Conservation (phyloP, 2,329 filamentous ascomycete genomes). For the Colletotrichum lini region DNA sequence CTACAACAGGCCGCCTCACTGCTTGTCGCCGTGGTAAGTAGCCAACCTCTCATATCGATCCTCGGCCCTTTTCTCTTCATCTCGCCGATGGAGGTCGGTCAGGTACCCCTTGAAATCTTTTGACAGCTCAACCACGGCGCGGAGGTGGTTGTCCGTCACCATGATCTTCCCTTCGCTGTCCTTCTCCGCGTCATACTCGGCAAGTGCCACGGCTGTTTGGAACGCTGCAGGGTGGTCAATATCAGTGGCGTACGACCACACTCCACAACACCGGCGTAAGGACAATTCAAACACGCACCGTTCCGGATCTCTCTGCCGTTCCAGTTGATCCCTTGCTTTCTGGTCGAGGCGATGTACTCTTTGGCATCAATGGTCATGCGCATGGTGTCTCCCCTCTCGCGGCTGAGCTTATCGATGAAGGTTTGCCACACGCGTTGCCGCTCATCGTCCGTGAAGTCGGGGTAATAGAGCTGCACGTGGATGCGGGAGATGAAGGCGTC, state of each 20-base stretch:
- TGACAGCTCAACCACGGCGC: conserved; percentile 41
- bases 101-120: conserved; percentile 43
- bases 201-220: conserved; percentile 50
- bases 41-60: conserved; percentile 19
- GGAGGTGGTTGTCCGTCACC: conserved; percentile 43
- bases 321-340: conserved; percentile 41
- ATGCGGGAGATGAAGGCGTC: conserved; percentile 52
- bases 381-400: conserved; percentile 46
- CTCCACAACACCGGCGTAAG: no score
- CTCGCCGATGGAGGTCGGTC: conserved; percentile 15
- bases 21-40: not conserved
- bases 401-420: conserved; percentile 47
- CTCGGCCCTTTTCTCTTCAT: conserved; percentile 22
- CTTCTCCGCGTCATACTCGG: conserved; percentile 41
- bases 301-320: conserved; percentile 49
- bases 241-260: no score
- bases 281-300: conserved; percentile 23
- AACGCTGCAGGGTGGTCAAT: conserved; percentile 43
- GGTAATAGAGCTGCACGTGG: conserved; percentile 49
- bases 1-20: not conserved
- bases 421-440: conserved; percentile 48
- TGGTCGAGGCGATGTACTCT: conserved; percentile 39
- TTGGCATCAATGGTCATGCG: conserved; percentile 43
- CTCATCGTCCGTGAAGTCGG: conserved; percentile 47
- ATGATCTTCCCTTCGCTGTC: conserved; percentile 40